Percentiles rank a stretch among this genome's conserved stretches.
These are phyloP conservation scores for Xylariaceae sp. DNA, from an alignment of 2,329 filamentous ascomycete species.

Conservation along the genomic window DNA sequence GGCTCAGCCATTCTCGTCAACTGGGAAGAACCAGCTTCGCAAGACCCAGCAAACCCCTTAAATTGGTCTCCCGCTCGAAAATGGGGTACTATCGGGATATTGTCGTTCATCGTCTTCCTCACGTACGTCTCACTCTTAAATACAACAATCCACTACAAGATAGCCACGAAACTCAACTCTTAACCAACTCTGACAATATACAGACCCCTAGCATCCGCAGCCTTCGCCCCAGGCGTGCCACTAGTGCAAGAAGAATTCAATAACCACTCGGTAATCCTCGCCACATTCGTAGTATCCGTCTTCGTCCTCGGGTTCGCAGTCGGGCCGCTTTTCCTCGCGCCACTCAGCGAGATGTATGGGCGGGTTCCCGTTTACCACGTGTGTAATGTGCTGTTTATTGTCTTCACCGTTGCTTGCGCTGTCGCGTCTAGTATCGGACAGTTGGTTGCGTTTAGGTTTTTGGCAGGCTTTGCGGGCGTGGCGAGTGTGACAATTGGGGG, in stretches of 20 bases:
- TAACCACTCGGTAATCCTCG: constrained; percentile 9
- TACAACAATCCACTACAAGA: too few species aligned
- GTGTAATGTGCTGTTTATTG: constrained; percentile 40
- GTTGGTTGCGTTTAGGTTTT: constrained; percentile 2
- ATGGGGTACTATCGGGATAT: constrained; percentile 8
- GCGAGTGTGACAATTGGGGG: constrained; percentile 47
- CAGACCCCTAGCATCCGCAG: too few species aligned
- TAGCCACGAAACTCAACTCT: too few species aligned
- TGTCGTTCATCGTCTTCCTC: constrained; percentile 7
- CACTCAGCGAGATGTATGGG: constrained; percentile 46
- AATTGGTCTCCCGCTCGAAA: constrained; percentile 6
- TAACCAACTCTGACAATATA: too few species aligned
- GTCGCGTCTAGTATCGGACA: constrained; percentile 19
- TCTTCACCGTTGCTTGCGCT: constrained; percentile 40
- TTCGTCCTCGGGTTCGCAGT: constrained; percentile 54
- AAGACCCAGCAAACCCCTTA: constrained; percentile 7
- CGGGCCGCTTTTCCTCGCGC: constrained; percentile 46
- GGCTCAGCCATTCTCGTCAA: too few species aligned
- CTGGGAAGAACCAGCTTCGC: constrained; percentile 7
- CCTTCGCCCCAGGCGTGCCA: too few species aligned
- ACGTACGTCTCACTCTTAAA: not conserved
- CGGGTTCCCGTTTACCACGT: constrained; percentile 39
- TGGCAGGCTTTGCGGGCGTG: constrained; percentile 43
- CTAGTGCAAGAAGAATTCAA: too few species aligned
- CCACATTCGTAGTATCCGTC: constrained; percentile 56